Conservation (phyloP, 306 rosid genomes). For the Castanea sativa region DNA sequence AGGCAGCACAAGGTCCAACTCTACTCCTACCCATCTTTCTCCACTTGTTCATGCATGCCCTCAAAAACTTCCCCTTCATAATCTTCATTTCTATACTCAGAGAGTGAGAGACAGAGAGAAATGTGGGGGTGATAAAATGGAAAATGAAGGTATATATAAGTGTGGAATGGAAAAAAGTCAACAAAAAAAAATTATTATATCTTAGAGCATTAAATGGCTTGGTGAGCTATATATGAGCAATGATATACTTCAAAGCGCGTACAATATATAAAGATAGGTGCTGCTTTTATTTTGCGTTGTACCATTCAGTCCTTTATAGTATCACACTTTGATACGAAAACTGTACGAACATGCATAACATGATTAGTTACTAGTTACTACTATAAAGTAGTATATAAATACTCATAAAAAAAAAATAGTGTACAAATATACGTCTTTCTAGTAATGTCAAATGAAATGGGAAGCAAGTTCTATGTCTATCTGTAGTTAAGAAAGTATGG, state of each 20-base stretch:
- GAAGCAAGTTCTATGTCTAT: conserved; percentile 10
- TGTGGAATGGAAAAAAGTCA: conserved; percentile 21
- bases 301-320: conserved; percentile 16
- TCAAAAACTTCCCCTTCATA: conserved; percentile 44
- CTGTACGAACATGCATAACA: conserved; percentile 67
- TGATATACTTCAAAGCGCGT: conserved; percentile 15
- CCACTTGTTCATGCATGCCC: conserved; percentile 70
- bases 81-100: not conserved
- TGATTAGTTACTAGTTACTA: conserved; percentile 7
- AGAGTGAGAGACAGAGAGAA: not conserved
- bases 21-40: conserved; percentile 55
- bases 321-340: conserved; percentile 47
- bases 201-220: conserved; percentile 51
- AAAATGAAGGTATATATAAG: conserved; percentile 56
- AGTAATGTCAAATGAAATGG: conserved; percentile 7
- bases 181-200: conserved; percentile 11
- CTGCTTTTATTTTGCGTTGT: conserved; percentile 36
- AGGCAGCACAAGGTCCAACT: conserved; percentile 45
- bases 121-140: conserved; percentile 33
- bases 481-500: conserved; percentile 4
- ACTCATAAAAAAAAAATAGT: no score
- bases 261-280: conserved; percentile 19
- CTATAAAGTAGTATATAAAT: not conserved
- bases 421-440: conserved; percentile 13
- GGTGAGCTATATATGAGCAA: conserved; percentile 3